Base-by-base conservation (phyloP, 306 rosid species). In the Cicer chorassanicum region DNA sequence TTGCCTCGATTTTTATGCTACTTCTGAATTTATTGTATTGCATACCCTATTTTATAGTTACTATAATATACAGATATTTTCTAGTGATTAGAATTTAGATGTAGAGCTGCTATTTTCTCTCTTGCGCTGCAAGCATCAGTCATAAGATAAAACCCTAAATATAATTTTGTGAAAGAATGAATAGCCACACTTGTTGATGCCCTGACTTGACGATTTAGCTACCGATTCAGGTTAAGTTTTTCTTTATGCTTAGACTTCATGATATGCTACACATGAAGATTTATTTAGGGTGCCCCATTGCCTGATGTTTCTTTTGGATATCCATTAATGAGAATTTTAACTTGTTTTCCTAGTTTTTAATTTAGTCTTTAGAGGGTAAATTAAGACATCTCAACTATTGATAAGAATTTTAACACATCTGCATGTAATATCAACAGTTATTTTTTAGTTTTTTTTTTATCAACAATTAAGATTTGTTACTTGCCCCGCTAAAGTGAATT, bases 91-190 rank as follows among this genome's bases (percentile, higher is more conserved):
- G 36, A 29, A 29, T 29, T 29, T 29, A 10, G 63, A 63, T 59
- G 44, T 57, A 21, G 54, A 56, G 36, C 13, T 36, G 64, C 48
- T 73, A 21, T 62, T 76, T 21, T 39, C 9, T 4, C 63, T 36
- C 62, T 57, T 9, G 11, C 39, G 11, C 10, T 13, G 12, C 55
- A 49, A 7, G 40, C 36, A 18, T 67, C 8, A 15, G 24, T 50
- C 11, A 40, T 16, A 8, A 67, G 38, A 50, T 29, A 4, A 81
- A 80, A 75, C 68, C 80, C 54, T 75, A 60, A 57, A 9, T 41
- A 1, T 21, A 19, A 54, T 53, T 9, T 53, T 39, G 2, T 4
- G 46, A n/a, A 65, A n/a, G 18, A 1, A 19, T 41, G 66, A 55
- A n/a, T 75, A 2, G 2, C 13, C 9, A 0, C 24, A 42, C 8